Evolutionary conservation across 345 rosid species (phyloP).

Genomic region (Leavenworthia alabamica): DNA sequence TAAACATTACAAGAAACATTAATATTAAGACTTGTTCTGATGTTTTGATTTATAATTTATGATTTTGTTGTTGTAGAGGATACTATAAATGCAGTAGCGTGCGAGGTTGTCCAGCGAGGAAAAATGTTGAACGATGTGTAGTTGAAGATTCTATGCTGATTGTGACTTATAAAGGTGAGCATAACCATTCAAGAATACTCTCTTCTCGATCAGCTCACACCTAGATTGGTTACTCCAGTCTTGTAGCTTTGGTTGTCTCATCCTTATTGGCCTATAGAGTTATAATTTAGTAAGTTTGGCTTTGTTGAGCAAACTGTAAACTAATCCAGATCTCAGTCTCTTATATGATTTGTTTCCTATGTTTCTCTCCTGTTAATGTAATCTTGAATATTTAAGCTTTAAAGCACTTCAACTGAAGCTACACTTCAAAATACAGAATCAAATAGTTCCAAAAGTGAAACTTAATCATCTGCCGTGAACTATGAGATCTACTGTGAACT

Average conservation of each 20-base stretch:
- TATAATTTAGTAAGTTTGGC: background rate
- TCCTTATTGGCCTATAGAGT: no score
- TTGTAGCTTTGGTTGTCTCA: background rate
- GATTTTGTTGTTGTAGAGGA: conserved; percentile 45
- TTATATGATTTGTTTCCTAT: conserved; percentile 3
- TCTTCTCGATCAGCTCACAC: conserved; percentile 46
- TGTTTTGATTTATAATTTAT: background rate
- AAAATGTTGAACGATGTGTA: conserved; percentile 66
- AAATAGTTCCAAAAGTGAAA: no score
- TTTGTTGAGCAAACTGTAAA: background rate
- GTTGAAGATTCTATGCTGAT: conserved; percentile 67
- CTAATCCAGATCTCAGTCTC: background rate
- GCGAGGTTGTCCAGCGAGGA: conserved; percentile 75
- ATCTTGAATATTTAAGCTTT: no score
- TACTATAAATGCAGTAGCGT: conserved; percentile 72
- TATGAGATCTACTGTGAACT: no score
- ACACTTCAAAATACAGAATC: no score
- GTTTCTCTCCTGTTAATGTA: background rate
- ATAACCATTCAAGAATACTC: conserved; percentile 53
- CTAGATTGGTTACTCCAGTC: conserved; percentile 18
- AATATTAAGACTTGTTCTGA: background rate
- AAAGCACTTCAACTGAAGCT: no score
- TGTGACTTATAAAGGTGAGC: conserved; percentile 74
- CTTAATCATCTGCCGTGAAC: no score
- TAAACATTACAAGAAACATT: background rate